Evolutionary conservation across 1,284 basidiomycete genomes (phyloP).

Genomic region (Stereum hirsutum): DNA sequence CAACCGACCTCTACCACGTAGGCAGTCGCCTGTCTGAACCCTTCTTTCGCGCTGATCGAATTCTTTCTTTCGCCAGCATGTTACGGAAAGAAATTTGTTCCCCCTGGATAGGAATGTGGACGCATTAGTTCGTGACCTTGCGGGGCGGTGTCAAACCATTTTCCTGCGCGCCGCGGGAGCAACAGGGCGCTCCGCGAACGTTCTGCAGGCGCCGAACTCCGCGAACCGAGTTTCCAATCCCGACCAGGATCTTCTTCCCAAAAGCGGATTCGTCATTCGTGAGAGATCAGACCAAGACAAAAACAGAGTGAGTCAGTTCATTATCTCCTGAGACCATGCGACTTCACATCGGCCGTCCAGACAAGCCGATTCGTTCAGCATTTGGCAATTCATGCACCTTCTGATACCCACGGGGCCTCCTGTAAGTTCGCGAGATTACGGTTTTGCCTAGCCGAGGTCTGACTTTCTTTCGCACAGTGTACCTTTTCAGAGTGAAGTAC

Average conservation of each 20-base stretch:
- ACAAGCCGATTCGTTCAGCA: constrained; percentile 8
- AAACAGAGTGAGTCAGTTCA: constrained; percentile 33
- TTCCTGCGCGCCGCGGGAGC: constrained; percentile 58
- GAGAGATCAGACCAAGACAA: constrained; percentile 39
- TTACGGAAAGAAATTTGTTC: constrained; percentile 43
- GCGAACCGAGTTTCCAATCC: constrained; percentile 2
- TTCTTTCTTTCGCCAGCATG: no score
- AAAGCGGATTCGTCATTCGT: constrained; percentile 36
- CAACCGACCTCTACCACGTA: constrained; percentile 18
- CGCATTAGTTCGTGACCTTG: constrained; percentile 53
- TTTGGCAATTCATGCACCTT: constrained; percentile 8
- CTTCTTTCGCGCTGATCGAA: no score
- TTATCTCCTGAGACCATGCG: constrained; percentile 2
- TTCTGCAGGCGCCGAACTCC: constrained; percentile 20
- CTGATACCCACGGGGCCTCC: constrained; percentile 8
- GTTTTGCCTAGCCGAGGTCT: constrained; percentile 21
- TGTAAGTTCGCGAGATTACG: constrained; percentile 17
- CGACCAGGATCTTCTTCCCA: constrained; percentile 16
- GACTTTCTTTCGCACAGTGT: constrained; percentile 31
- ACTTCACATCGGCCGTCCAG: constrained; percentile 6
- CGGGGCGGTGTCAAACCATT: constrained; percentile 45
- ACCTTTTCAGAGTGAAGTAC: constrained; percentile 40
- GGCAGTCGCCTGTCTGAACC: constrained; percentile 4
- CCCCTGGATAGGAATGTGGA: constrained; percentile 64
- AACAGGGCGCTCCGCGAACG: constrained; percentile 45